Conservation (phyloP, 768 basidiomycete species). For the Lanmaoa rubissima region DNA sequence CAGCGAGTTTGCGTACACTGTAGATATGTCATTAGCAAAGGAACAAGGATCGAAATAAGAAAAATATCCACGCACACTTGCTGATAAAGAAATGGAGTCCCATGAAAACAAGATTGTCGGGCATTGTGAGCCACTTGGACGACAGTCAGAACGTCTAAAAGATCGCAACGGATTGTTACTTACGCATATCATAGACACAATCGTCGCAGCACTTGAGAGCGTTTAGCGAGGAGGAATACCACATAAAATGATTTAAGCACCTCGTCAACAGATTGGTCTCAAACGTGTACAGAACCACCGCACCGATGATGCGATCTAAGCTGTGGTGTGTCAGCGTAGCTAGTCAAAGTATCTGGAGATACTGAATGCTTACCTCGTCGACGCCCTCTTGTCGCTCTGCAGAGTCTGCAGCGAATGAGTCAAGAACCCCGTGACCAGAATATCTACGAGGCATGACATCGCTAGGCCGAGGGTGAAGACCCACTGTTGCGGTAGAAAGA, state of each 20-base stretch:
- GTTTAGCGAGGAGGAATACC: not conserved
- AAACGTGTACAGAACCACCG: conserved; percentile 49
- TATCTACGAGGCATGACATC: conserved; percentile 47
- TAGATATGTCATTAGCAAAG: not conserved
- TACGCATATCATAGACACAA: conserved; percentile 43
- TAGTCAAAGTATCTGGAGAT: not conserved
- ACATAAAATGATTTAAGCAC: conserved; percentile 18
- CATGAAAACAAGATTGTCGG: conserved; percentile 49
- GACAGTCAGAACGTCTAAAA: not conserved
- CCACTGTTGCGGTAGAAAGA: conserved; percentile 34
- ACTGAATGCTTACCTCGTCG: conserved; percentile 32
- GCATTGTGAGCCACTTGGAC: conserved; percentile 45
- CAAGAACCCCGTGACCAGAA: conserved; percentile 47
- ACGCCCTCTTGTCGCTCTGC: conserved; percentile 38
- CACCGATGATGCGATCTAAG: conserved; percentile 46
- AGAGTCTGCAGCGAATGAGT: conserved; percentile 43
- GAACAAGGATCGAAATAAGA: not conserved
- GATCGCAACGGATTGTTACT: conserved; percentile 7
- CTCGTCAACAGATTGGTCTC: conserved; percentile 53
- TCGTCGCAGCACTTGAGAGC: conserved; percentile 37
- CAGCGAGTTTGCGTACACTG: conserved; percentile 52
- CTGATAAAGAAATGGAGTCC: conserved; percentile 53
- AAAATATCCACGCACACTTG: conserved; percentile 38
- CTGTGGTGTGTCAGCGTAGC: conserved; percentile 21
- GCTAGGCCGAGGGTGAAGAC: conserved; percentile 51